Evolutionary conservation across 345 rosid species (phyloP), one percentile per base, ranked within the genome.

Genomic region (Isatis tinctoria): DNA sequence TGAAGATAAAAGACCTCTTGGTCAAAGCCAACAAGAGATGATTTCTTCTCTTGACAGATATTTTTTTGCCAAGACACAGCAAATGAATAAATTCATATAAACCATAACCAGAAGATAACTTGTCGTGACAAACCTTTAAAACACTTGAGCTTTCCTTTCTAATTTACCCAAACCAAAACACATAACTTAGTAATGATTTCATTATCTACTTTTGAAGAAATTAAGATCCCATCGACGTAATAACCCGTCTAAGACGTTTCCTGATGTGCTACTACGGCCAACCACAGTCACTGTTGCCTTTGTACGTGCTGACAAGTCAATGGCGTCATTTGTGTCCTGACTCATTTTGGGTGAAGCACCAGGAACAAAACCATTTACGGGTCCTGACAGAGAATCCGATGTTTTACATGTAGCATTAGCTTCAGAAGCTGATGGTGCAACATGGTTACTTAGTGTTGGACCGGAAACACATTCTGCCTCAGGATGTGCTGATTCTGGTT

Each of bases 221-320:
- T 82, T 84, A 62, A 90, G 83, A 88, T 93, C 97, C 98, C 96
- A 88, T 2, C 92, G 86, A 2, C 96, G 91, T 83, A 83, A 79
- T 82, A 93, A 84, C 53, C 97, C 96, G 7, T 89, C 98, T 85
- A 90, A 82, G 16, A 89, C 73, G 53, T 90, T 84, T 71, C 73
- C 84, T 36, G 91, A 79, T 11, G 96, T 87, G 72, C 79, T 87
- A 73, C 78, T 89, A 67, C 85, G 82, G 39, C 70, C 89, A 67
- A 89, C 87, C 64, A 90, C 87, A 17, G 94, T 89, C 73, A 91
- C 68, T 13, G 96, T 87, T 53, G 97, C 97, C 81, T 85, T 93
- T 40, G 97, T 93, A 44, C 77, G 82, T 36, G 81, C 82, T 43
- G 96, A 88, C 76, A 90, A 79, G 77, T 89, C 97, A 4, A 58